Evolutionary conservation across 805 yeast genomes (phyloP), one percentile per base, ranked within the genome.

Genomic region (Saccharomyces paradoxus): DNA sequence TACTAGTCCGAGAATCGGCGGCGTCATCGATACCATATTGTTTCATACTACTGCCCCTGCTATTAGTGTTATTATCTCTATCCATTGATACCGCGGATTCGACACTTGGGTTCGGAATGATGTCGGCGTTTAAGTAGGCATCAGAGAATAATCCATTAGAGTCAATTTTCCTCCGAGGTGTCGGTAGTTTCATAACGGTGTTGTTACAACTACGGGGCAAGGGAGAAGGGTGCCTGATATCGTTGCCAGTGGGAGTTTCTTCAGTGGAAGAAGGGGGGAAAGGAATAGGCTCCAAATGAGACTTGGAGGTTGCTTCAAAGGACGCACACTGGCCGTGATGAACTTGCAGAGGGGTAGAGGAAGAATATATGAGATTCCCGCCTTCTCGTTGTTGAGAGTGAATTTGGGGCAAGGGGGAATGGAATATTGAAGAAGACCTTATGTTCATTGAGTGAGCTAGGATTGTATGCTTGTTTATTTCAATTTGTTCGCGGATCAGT

Each of bases 401-500:
- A 27, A 17, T 29, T 22, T 26, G 48, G 31, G 21, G 46, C 6
- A 17, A 31, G 27, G 10, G 48, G 32, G 21, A 41, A 31, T 14
- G 49, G 17, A 31, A 50, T 30, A 31, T 13, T 2, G 30, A 48
- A 17, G 28, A 28, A 13, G 24, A 28, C 22, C 29, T 48, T 14
- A 50, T n/a, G 24, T 54, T 54, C 17, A 59, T 24, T 13, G 56
- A 44, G 21, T 56, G 58, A 1, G 62, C 46, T 17, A 56, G 32
- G 31, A 59, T 63, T 5, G 63, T 22, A 14, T 30, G 22, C 17
- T 49, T 49, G 27, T 31, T 21, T 13, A 77, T 80, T 41, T 71
- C 68, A 2, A 89, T 77, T 0, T 94, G 85, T 37, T 82, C 82
- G 26, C 77, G 72, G 2, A 91, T 87, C 1, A 85, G 75, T 41